Conservation (phyloP, 306 rosid species). For the Parietaria judaica region DNA sequence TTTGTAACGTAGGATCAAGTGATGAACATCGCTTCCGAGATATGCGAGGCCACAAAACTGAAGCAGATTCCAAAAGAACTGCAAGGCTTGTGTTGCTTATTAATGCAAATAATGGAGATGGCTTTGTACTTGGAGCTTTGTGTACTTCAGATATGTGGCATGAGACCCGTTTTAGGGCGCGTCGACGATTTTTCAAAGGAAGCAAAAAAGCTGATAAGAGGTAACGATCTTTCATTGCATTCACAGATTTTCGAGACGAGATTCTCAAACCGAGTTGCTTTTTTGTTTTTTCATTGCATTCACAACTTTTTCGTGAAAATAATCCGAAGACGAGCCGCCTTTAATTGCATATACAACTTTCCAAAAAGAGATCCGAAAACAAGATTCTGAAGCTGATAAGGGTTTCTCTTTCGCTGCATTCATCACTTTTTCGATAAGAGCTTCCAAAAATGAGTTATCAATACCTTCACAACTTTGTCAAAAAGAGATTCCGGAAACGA, state of each 20-base stretch:
- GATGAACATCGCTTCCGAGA: slow-evolving; percentile 48
- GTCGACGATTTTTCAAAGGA: slow-evolving; percentile 81
- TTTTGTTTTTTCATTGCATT: neutral
- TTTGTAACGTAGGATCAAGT: slow-evolving; percentile 68
- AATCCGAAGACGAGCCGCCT: no score
- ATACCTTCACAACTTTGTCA: no score
- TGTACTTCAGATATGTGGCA: slow-evolving; percentile 82
- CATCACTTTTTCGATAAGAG: no score
- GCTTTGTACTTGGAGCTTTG: slow-evolving; percentile 80
- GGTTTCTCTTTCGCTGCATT: no score
- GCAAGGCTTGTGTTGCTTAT: slow-evolving; percentile 48
- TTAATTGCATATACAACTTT: no score
- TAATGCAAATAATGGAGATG: slow-evolving; percentile 83
- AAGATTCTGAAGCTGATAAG: no score
- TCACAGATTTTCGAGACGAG: no score
- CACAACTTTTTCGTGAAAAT: no score
- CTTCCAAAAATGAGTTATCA: no score
- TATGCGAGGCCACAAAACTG: slow-evolving; percentile 47
- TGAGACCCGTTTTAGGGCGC: slow-evolving; percentile 85
- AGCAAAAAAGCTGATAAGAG: slow-evolving; percentile 49
- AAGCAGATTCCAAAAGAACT: slow-evolving; percentile 36
- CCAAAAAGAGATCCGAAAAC: no score
- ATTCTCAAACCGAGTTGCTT: neutral
- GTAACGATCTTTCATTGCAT: slow-evolving; percentile 32
- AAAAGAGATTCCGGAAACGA: no score